Base-by-base conservation (phyloP, 306 rosid species). In the Parietaria judaica region DNA sequence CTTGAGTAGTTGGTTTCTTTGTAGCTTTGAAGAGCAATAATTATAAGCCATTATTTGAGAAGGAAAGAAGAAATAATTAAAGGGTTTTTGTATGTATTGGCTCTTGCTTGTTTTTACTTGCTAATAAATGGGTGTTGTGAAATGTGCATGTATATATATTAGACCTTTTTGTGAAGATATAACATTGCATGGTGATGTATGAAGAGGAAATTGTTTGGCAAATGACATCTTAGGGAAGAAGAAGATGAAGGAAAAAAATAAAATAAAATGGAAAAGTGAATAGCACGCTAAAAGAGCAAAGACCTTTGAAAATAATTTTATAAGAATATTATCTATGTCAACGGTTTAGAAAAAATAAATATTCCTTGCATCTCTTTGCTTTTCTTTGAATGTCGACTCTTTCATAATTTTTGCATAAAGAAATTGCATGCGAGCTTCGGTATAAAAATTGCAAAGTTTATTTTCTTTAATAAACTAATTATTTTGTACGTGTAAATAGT, bases 301-400 rank as follows among this genome's bases (percentile, higher is more conserved):
- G 78, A 79, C 69, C 69, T 67, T 34, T 72, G 81, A 66, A 41
- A 49, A 7, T 7, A 7, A 3, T 11, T 49, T 49, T 4, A n/a
- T 49, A 10, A 5, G 13, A 9, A 4, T 49, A 49, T n/a, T 73
- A 36, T 75, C 56, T 52, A 79, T 77, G 90, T 88, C 94, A 88
- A 88, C 86, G 74, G 51, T 14, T 16, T 6, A 13, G 16, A 5
- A 46, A 1, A 15, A 5, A 6, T 17, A 11, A 17, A 65, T 48
- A 13, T 49, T 34, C 57, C 13, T 13, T 58, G 4, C 36, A 39
- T 36, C 7, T 56, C 10, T 17, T 34, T 34, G 49, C 70, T 54
- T 51, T 75, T 69, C 68, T 82, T 78, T 79, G 68, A 72, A 83
- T 77, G 43, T 65, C 78, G 48, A 44, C 10, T 23, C 56, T 38